Evolutionary conservation across 495 filamentous ascomycete species (phyloP).

Genomic region (Bacidia rubella): DNA sequence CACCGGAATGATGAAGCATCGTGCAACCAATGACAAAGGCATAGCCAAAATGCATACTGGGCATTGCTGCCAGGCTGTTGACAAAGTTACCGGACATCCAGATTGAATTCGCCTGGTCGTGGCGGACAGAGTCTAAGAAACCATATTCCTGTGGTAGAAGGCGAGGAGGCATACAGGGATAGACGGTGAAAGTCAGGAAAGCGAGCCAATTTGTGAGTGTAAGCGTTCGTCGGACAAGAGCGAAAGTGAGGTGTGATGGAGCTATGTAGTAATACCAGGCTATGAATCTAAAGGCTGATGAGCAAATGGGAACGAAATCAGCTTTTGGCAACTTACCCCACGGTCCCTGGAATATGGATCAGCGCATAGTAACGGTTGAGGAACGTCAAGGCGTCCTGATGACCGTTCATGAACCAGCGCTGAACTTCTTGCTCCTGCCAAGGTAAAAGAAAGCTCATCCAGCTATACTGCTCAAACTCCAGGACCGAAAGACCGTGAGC

Average conservation of each 20-base stretch:
- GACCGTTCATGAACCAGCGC: conserved; percentile 44
- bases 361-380: conserved; percentile 51
- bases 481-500: conserved; percentile 48
- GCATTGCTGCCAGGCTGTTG: conserved; percentile 44
- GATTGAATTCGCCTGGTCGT: conserved; percentile 45
- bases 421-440: conserved; percentile 42
- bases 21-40: conserved; percentile 46
- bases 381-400: conserved; percentile 40
- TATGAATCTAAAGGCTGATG: conserved; percentile 36
- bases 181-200: conserved; percentile 47
- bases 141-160: conserved; percentile 45
- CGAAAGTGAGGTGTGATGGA: conserved; percentile 39
- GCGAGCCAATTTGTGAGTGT: conserved; percentile 50
- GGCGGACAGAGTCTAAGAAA: conserved; percentile 50
- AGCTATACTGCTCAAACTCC: conserved; percentile 44
- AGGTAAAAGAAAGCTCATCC: conserved; percentile 41
- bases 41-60: conserved; percentile 47
- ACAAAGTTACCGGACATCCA: conserved; percentile 48
- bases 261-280: conserved; percentile 55
- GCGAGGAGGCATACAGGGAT: conserved; percentile 52
- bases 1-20: conserved; percentile 44
- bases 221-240: conserved; percentile 45
- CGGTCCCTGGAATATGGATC: conserved; percentile 54
- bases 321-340: conserved; percentile 34
- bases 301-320: neutral